Conservation (phyloP, 2,329 filamentous ascomycete genomes). For the Ceratocystis eucalypticola region DNA sequence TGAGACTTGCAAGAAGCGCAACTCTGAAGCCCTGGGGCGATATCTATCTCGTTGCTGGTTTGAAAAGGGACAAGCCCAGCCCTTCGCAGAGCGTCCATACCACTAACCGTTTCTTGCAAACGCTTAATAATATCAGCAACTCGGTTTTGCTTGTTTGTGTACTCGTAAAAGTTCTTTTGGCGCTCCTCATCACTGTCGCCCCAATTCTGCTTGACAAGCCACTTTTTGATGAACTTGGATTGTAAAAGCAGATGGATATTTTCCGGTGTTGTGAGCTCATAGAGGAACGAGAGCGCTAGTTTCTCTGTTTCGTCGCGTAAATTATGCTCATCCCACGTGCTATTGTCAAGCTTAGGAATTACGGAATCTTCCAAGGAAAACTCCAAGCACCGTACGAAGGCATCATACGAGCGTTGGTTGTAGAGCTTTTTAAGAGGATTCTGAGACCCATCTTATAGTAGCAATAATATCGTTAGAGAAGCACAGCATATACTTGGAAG, state of each 20-base stretch:
- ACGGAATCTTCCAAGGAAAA: slow-evolving; percentile 38
- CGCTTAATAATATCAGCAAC: slow-evolving; percentile 40
- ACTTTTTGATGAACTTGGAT: slow-evolving; percentile 55
- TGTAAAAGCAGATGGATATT: slow-evolving; percentile 41
- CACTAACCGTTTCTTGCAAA: slow-evolving; percentile 37
- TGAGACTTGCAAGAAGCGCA: neutral
- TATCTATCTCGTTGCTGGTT: slow-evolving; percentile 9
- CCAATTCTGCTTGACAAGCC: slow-evolving; percentile 62
- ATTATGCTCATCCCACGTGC: slow-evolving; percentile 48
- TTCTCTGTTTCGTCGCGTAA: slow-evolving; percentile 49
- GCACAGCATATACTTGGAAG: neutral
- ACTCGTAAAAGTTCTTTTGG: slow-evolving; percentile 39
- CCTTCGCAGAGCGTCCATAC: slow-evolving; percentile 38
- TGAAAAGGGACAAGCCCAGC: slow-evolving; percentile 34
- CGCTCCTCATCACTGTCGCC: slow-evolving; percentile 42
- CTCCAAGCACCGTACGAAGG: slow-evolving; percentile 48
- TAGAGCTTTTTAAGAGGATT: slow-evolving; percentile 29
- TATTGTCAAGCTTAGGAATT: slow-evolving; percentile 39
- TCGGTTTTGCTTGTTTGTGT: slow-evolving; percentile 30
- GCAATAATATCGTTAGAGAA: neutral
- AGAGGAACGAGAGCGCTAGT: slow-evolving; percentile 44
- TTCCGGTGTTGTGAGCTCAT: slow-evolving; percentile 42
- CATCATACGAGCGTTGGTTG: slow-evolving; percentile 38
- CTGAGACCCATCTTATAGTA: slow-evolving; percentile 30
- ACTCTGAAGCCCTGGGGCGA: neutral